Evolutionary conservation across 768 basidiomycete species (phyloP), one percentile per base, ranked within the genome.

Genomic region (Trametes elegans): DNA sequence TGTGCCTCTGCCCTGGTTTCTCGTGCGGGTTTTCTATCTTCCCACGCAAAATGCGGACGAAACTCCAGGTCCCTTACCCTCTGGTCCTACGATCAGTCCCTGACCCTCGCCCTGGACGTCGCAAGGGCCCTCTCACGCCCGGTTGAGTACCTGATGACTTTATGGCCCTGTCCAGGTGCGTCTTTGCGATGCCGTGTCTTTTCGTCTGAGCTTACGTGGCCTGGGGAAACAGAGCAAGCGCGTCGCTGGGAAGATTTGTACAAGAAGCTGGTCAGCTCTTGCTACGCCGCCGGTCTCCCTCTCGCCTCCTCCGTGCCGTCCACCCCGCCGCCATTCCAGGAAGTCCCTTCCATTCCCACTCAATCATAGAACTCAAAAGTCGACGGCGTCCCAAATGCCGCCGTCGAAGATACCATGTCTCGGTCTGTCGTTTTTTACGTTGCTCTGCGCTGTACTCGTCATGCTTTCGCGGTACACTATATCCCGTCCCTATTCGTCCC

Each of bases 91-190:
- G 86, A 89, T 62, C 73, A 77, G 47, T 74, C 79, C 1, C 65
- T 88, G 59, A 75, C 71, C 14, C 70, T 85, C 34, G 85, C 85
- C 2, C 72, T 89, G 57, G 82, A 85, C 29, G 80, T 85, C 40
- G 80, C 82, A 56, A 79, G 79, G 61, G 76, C 80, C 8, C 71
- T 88, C n/a, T 65, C 88, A 38, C 74, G 78, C 23, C 80, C 82
- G 9, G 74, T 84, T 41, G 82, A 87, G 62, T 85, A 83, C 66
- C 66, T 87, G 56, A 78, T 79, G 42, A 73, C 75, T 6, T 62
- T 87, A 40, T 87, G 85, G 84, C 86, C 87, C 0, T 87, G 84
- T 64, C 64, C 72, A 50, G 81, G 85, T 86, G 62, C 62, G 73
- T 67, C 19, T n/a, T n/a, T n/a, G n/a, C n/a, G n/a, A n/a, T n/a